Base-by-base conservation (phyloP, 208 protist genomes). In the Wallacemonas sp. region DNA sequence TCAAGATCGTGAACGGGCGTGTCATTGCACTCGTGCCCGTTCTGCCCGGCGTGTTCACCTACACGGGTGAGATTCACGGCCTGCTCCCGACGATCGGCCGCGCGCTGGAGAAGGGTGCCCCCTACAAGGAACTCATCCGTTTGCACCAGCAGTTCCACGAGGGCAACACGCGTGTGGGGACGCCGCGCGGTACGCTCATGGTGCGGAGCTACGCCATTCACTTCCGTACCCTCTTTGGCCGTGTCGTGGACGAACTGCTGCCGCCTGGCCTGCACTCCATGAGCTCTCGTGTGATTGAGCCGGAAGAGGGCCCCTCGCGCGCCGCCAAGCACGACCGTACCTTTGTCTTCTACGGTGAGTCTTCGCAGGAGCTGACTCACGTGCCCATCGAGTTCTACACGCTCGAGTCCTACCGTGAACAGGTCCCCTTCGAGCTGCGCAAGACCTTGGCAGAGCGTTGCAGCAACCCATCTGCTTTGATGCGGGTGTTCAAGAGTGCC, bases 321-420 rank as follows among this genome's bases (percentile, higher is more conserved):
- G 53, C 74, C 19, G 39, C 67, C 33, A 47, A 49, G 33, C 82
- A 79, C 28, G 80, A 96, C 47, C 82, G 88, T 31, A 93, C 90
- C 21, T 96, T 97, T 79, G 82, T 93, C 58, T 95, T 97, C 66
- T 91, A 86, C 70, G 91, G 91, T 22, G 72, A 85, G 28, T 88
- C 82, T 30, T 49, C 65, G 12, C 79, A 88, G 49, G 88, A 95
- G 59, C 75, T 97, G 54, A 94, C 82, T 2, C 82, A 87, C 77
- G 79, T 97, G 45, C 93, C 93, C 17, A 84, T 97, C 45, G 93
- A 97, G 67, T 95, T 97, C 78, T 97, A 86, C 74, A 95, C 86
- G n/a, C 61, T 96, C 26, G 91, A 97, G 73, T 88, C 88, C 6
- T 97, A 93, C 73, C 91, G 93, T 44, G 93, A 97, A 73, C 83